Base-by-base conservation (phyloP, 2,329 filamentous ascomycete species). In the Sporothrix humicola region DNA sequence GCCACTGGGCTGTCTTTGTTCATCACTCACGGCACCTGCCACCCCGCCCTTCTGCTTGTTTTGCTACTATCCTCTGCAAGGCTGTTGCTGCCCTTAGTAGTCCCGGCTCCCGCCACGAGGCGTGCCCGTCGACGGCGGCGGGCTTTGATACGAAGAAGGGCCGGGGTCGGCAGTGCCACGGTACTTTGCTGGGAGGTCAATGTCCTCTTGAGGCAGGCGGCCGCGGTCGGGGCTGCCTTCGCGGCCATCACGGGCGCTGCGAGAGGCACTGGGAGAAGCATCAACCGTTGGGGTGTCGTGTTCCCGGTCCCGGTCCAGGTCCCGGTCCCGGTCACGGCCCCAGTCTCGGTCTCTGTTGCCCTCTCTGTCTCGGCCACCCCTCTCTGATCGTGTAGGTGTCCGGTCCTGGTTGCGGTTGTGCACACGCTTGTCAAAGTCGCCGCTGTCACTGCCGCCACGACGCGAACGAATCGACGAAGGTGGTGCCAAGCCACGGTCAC, bases 371-470 rank as follows among this genome's bases (percentile, higher is more conserved):
- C 23, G 20, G 9, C 54, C 23, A 26, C 31, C 54, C 23, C 65
- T 46, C 3, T 58, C 50, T 0, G 69, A 26, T 15, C 46, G 54
- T 3, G 46, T 71, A 23, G 69, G 69, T 12, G 69, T 63, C 9
- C 69, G 69, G 69, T 71, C 31, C 9, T 58, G 69, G 69, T 71
- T 48, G 44, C 69, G 56, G 56, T 20, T 71, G 10, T 20, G 37
- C 10, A 46, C 54, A 10, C 42, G 31, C 37, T 26, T 46, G 42
- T 58, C 54, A 26, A 48, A 71, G 54, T 71, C 69, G 17, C 69
- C 56, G 26, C 68, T 42, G n/a, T 52, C 46, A 9, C 46, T 50
- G 31, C 68, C 68, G 13, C 52, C 69, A 56, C 37, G 42, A 17
- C 46, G 69, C n/a, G 56, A 37, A 15, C 69, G 69, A 42, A 46